Evolutionary conservation across 805 yeast species (phyloP).

Genomic region (Kluyveromyces starmeri): DNA sequence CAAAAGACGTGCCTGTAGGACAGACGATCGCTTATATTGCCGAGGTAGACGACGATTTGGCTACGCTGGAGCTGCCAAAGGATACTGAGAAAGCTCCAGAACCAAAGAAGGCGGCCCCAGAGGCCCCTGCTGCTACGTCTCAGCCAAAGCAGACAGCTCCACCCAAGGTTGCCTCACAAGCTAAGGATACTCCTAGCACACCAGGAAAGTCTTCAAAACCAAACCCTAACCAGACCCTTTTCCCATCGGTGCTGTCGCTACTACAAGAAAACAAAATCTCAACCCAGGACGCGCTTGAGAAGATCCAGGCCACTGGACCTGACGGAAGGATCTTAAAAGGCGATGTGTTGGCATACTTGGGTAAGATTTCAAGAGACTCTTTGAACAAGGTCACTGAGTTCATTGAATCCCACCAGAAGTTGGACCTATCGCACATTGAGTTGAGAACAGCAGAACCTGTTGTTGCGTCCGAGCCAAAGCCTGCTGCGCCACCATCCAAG

Average conservation of each 20-base stretch:
- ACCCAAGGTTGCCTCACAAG: constrained; percentile 9
- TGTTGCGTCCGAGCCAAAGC: constrained; percentile 13
- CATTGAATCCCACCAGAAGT: constrained; percentile 46
- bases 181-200: too few species aligned
- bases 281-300: constrained; percentile 55
- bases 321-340: constrained; percentile 83
- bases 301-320: constrained; percentile 81
- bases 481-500: constrained; percentile 4
- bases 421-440: constrained; percentile 66
- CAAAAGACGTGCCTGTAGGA: constrained; percentile 76
- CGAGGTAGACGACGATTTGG: constrained; percentile 77
- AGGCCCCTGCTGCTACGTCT: constrained; percentile 12
- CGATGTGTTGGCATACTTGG: constrained; percentile 79
- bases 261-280: constrained; percentile 56
- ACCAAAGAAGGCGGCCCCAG: constrained; percentile 15
- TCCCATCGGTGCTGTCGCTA: constrained; percentile 71
- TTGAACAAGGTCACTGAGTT: constrained; percentile 46
- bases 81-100: constrained; percentile 20
- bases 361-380: constrained; percentile 53
- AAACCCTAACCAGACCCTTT: constrained; percentile 54
- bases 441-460: constrained; percentile 25
- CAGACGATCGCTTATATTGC: constrained; percentile 81
- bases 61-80: constrained; percentile 51
- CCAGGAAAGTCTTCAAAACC: too few species aligned
- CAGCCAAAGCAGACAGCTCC: constrained; percentile 11